phyloP scores from a whole-genome alignment of 2,329 filamentous ascomycete genomes.

The Xenosphaeropsis pyriputrescens region DNA sequence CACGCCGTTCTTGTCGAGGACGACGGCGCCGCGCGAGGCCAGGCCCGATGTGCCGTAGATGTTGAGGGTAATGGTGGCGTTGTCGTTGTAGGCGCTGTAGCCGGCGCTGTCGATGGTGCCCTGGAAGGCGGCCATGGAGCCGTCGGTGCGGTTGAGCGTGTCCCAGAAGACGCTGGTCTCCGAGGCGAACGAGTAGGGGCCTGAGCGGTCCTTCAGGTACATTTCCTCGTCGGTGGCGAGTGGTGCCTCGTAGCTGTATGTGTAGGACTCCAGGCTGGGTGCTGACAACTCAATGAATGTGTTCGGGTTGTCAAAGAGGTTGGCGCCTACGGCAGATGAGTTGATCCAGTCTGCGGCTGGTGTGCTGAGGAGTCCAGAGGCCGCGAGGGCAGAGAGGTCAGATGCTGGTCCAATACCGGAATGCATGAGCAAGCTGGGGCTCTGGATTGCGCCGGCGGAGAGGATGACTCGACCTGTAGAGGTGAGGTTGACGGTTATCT shows the following conservation, averaged over 20 bases:
- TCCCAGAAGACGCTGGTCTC: conserved; percentile 39
- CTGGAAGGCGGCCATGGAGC: conserved; percentile 28
- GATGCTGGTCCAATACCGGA: conserved; percentile 16
- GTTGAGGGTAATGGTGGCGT: conserved; percentile 37
- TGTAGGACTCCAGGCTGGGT: conserved; percentile 28
- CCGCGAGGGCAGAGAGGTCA: conserved; percentile 12
- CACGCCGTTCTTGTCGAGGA: conserved; percentile 26
- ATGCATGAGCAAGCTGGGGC: conserved; percentile 17
- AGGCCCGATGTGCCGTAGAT: conserved; percentile 41
- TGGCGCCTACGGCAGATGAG: conserved; percentile 30
- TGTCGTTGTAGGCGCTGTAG: conserved; percentile 21
- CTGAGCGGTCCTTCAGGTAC: conserved; percentile 31
- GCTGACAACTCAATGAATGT: conserved; percentile 33
- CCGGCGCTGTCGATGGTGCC: conserved; percentile 36
- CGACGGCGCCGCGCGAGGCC: conserved; percentile 29
- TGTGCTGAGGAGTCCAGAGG: no score
- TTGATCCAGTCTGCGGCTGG: conserved; percentile 26
- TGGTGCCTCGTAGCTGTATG: conserved; percentile 29
- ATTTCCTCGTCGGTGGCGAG: conserved; percentile 24
- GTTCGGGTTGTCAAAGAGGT: conserved; percentile 40
- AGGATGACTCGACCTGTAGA: conserved; percentile 13
- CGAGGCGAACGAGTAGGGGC: conserved; percentile 35
- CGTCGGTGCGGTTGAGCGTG: conserved; percentile 25
- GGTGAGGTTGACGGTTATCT: conserved; percentile 8
- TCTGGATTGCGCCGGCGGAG: conserved; percentile 10